phyloP scores from a whole-genome alignment of 768 basidiomycete species.

The Tricholomella constricta region DNA sequence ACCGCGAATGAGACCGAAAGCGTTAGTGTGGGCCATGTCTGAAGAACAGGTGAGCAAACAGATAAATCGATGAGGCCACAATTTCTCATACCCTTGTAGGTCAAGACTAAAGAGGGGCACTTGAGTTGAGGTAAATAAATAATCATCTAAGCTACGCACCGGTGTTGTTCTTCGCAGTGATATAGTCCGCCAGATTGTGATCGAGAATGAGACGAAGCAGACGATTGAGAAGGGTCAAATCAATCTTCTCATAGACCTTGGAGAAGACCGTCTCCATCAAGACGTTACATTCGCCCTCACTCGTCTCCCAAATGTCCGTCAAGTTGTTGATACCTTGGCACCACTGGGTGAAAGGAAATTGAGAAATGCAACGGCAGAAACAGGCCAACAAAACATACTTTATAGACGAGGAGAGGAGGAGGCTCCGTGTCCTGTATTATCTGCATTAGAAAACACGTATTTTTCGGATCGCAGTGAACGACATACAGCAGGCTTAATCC shows the following conservation, averaged over 20 bases:
- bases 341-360: constrained; percentile 51
- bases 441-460: constrained; percentile 1
- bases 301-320: constrained; percentile 97
- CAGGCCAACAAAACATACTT: constrained; percentile 37
- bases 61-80: neutral
- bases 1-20: constrained; percentile 95
- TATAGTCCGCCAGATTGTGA: constrained; percentile 98
- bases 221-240: constrained; percentile 93
- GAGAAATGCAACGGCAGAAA: neutral
- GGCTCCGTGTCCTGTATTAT: constrained; percentile 80
- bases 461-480: neutral
- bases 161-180: constrained; percentile 98
- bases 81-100: constrained; percentile 68
- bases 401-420: constrained; percentile 95
- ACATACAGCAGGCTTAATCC: constrained; percentile 92
- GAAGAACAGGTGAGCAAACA: constrained; percentile 11
- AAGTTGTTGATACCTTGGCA: constrained; percentile 99
- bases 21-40: constrained; percentile 98
- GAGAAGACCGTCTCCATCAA: constrained; percentile 99
- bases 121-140: neutral
- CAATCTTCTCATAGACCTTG: constrained; percentile 99
- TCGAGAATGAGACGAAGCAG: constrained; percentile 95
- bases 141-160: constrained; percentile 33
- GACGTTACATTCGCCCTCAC: constrained; percentile 96
- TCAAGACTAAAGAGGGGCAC: constrained; percentile 52